phyloP scores from a whole-genome alignment of 108 stramenopile species.

The Pseudonitzschia pungens region DNA sequence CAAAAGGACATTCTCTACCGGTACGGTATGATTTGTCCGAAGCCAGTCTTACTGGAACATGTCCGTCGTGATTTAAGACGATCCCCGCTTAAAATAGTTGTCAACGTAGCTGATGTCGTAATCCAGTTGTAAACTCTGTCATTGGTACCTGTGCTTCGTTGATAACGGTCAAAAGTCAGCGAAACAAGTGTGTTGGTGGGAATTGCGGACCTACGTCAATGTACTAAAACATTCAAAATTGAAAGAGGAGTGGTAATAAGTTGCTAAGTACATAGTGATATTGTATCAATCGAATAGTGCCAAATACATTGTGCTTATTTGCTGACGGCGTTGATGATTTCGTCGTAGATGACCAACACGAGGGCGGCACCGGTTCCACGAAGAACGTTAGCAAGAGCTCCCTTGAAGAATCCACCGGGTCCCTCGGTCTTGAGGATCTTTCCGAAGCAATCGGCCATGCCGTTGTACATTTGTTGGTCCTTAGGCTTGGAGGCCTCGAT shows the following conservation, averaged over 20 bases:
- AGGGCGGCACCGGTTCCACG: slow-evolving; percentile 96
- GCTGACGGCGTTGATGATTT: slow-evolving; percentile 88
- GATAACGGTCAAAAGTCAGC: too few relatives aligned
- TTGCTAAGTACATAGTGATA: background rate
- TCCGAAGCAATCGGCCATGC: slow-evolving; percentile 93
- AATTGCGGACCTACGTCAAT: too few relatives aligned
- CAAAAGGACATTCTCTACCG: too few relatives aligned
- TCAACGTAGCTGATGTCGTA: too few relatives aligned
- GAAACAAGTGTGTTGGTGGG: too few relatives aligned
- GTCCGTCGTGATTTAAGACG: too few relatives aligned
- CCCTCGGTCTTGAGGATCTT: slow-evolving; percentile 97
- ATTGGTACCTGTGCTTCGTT: too few relatives aligned
- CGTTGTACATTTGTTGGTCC: slow-evolving; percentile 93
- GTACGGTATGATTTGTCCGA: too few relatives aligned
- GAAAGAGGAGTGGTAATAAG: background rate
- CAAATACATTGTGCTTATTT: slow-evolving; percentile 13
- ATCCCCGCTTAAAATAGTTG: too few relatives aligned
- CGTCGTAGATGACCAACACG: slow-evolving; percentile 97
- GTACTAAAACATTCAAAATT: too few relatives aligned
- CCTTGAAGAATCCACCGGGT: slow-evolving; percentile 94
- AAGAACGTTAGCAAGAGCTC: slow-evolving; percentile 98
- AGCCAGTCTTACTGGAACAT: too few relatives aligned
- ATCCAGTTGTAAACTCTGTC: too few relatives aligned
- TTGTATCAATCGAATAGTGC: background rate
- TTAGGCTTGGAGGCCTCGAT: slow-evolving; percentile 98